Evolutionary conservation across 2,329 filamentous ascomycete species (phyloP).

Genomic region (Raffaelea ambrosiae): DNA sequence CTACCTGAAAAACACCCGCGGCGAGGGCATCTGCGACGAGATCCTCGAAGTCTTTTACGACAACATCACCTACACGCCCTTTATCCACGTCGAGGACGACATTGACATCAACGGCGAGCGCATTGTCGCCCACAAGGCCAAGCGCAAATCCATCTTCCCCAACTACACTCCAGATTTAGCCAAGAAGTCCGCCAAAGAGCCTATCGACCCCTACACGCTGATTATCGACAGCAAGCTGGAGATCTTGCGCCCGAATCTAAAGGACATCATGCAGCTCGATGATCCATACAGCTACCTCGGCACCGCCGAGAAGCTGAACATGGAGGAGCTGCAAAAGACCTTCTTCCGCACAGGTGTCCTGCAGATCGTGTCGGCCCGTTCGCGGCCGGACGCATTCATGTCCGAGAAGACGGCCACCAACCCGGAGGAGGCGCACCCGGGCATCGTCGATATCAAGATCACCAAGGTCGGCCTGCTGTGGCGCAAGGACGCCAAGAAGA

Average conservation of each 20-base stretch:
- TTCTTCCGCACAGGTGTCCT: slow-evolving; percentile 88
- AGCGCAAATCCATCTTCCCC: slow-evolving; percentile 62
- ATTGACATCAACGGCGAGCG: slow-evolving; percentile 70
- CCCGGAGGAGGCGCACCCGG: slow-evolving; percentile 77
- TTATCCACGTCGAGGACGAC: slow-evolving; percentile 95
- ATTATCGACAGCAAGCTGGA: slow-evolving; percentile 88
- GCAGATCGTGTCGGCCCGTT: slow-evolving; percentile 90
- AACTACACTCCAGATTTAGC: slow-evolving; percentile 55
- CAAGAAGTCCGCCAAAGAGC: slow-evolving; percentile 64
- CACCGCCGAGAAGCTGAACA: slow-evolving; percentile 65
- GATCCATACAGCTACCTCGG: slow-evolving; percentile 87
- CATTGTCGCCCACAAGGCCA: slow-evolving; percentile 60
- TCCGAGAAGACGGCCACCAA: slow-evolving; percentile 77
- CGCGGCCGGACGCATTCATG: slow-evolving; percentile 91
- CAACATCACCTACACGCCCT: slow-evolving; percentile 96
- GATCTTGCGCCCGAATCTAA: slow-evolving; percentile 71
- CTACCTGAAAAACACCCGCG: slow-evolving; percentile 89
- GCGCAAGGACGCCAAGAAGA: slow-evolving; percentile 90
- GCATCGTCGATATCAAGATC: slow-evolving; percentile 93
- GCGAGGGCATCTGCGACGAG: slow-evolving; percentile 87
- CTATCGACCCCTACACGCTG: slow-evolving; percentile 88
- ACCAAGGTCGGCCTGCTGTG: slow-evolving; percentile 92
- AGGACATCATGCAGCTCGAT: slow-evolving; percentile 85
- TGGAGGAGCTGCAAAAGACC: slow-evolving; percentile 73
- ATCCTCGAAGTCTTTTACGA: slow-evolving; percentile 96